phyloP scores from a whole-genome alignment of 306 rosid species.

The Cucumis melo region DNA sequence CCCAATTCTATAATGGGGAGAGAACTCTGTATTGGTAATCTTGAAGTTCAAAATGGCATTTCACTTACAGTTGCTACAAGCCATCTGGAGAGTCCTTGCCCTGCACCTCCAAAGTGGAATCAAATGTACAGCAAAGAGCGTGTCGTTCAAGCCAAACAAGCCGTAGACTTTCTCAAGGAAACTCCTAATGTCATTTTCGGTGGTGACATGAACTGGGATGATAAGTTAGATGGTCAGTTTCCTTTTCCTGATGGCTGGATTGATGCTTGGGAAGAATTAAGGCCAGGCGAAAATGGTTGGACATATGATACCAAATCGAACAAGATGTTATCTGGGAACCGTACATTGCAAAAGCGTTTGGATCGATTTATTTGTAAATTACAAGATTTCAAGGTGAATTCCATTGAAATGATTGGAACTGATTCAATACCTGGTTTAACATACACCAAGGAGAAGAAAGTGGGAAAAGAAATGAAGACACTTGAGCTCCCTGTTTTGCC shows the following conservation, averaged over 20 bases:
- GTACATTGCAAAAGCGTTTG: slow-evolving; percentile 47
- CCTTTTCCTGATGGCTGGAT: slow-evolving; percentile 61
- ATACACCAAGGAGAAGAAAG: slow-evolving; percentile 70
- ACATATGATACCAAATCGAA: slow-evolving; percentile 94
- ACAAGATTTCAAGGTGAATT: slow-evolving; percentile 38
- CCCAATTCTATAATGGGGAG: slow-evolving; percentile 71
- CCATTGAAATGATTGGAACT: slow-evolving; percentile 73
- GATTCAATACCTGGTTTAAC: slow-evolving; percentile 46
- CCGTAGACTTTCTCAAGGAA: slow-evolving; percentile 40
- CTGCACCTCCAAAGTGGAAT: slow-evolving; percentile 79
- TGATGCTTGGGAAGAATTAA: slow-evolving; percentile 64
- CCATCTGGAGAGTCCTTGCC: slow-evolving; percentile 96
- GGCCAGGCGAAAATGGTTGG: slow-evolving; percentile 64
- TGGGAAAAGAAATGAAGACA: slow-evolving; percentile 38
- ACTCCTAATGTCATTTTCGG: slow-evolving; percentile 61
- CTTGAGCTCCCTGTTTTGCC: slow-evolving; percentile 84
- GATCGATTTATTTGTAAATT: slow-evolving; percentile 68
- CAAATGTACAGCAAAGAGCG: slow-evolving; percentile 95
- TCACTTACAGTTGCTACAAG: slow-evolving; percentile 64
- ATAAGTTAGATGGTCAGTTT: slow-evolving; percentile 66
- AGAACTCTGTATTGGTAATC: slow-evolving; percentile 69
- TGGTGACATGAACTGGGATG: slow-evolving; percentile 98
- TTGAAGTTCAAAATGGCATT: slow-evolving; percentile 38
- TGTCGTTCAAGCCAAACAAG: slow-evolving; percentile 65
- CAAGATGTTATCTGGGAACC: slow-evolving; percentile 66